Evolutionary conservation across 208 protist species (phyloP), one percentile per base, ranked within the genome.

Genomic region (Angomonas deanei): DNA sequence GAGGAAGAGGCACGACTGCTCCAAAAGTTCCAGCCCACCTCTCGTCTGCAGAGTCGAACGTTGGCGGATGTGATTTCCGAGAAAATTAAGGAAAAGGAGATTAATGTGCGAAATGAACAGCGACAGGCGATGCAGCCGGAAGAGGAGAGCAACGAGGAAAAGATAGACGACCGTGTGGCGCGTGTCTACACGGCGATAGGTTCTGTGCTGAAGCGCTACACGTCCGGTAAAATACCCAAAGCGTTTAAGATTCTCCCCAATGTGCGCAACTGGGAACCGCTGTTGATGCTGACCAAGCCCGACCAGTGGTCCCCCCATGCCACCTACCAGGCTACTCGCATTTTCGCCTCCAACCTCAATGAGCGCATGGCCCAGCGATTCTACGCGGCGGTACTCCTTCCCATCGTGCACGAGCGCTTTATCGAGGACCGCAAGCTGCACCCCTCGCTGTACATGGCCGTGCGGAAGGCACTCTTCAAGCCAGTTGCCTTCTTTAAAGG

Each of bases 401-500:
- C 98, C 19, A 89, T 96, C 34, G 81, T 99, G 11, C 84, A 92
- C 63, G 74, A 89, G 50, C 80, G 72, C 46, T 76, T 92, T 54
- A 46, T 80, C 10, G 70, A 86, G 65, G 88, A 94, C 49, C 81
- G 85, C 55, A 94, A 93, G 66, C 94, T 99, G 56, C 99, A 99
- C 86, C 98, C 95, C 24, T 97, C 99, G 54, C 72, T 99, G 19
- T 99, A 99, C 84, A 89, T 96, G 84, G 91, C 97, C 3, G 82
- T 99, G 28, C 93, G 95, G 56, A 99, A 99, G 82, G 86, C 97
- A 6, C 78, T 99, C 15, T 99, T 97, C 78, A 99, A 99, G 84
- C 98, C 98, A 4, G 84, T 94, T 4, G 98, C 98, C 19, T 99
- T 99, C 74, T 99, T 98, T 82, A 99, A 99, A 64, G 99, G 98